Conservation (phyloP, 2,329 filamentous ascomycete species). For the Botrytis fragariae region DNA sequence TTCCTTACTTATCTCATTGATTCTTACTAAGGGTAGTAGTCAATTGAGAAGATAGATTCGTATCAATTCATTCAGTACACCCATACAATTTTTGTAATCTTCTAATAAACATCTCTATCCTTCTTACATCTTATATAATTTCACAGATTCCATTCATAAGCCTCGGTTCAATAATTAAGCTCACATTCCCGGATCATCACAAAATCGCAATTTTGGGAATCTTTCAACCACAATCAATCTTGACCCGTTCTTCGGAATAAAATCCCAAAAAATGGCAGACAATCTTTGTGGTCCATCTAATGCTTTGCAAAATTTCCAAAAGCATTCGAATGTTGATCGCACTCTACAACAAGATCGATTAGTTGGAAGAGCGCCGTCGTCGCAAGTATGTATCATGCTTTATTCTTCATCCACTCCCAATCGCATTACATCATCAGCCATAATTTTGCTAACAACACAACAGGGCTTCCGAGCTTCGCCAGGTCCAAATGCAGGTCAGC, state of each 20-base stretch:
- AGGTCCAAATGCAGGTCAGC: slow-evolving; percentile 50
- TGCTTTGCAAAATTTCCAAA: slow-evolving; percentile 68
- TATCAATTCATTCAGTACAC: not conserved
- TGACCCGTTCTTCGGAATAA: not conserved
- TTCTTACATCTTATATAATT: not conserved
- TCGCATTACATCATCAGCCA: slow-evolving; percentile 1
- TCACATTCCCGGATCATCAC: slow-evolving; percentile 9
- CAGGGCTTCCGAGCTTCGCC: slow-evolving; percentile 61
- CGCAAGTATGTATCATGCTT: slow-evolving; percentile 48
- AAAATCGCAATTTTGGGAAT: not conserved
- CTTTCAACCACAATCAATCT: not conserved
- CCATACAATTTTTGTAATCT: not conserved
- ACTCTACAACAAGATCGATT: slow-evolving; percentile 70
- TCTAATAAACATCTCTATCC: not conserved
- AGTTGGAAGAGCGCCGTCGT: slow-evolving; percentile 50
- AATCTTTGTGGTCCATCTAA: slow-evolving; percentile 70
- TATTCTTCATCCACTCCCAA: not conserved
- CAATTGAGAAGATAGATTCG: not conserved
- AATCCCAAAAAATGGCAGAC: slow-evolving; percentile 54
- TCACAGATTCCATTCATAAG: not conserved
- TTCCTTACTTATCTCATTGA: not conserved
- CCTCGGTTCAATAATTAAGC: not conserved
- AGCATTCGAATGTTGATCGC: slow-evolving; percentile 63
- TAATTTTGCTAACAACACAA: slow-evolving; percentile 24
- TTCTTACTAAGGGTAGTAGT: not conserved